These are phyloP conservation scores for Saccharomycopsis javanensis DNA, from an alignment of 805 yeast species.

Conservation along the genomic window DNA sequence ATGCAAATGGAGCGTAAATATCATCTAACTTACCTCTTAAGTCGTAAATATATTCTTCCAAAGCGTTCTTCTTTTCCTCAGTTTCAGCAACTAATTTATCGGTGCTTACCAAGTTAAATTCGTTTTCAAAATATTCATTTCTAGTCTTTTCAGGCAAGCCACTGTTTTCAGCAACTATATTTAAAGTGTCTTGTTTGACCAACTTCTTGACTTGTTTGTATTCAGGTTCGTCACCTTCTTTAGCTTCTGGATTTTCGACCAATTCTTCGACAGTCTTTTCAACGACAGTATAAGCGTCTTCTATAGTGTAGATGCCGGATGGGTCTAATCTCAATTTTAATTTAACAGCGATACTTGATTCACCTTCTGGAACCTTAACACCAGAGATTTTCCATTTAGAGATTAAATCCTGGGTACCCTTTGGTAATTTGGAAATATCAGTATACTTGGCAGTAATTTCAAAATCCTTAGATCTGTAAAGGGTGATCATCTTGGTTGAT, in stretches of 20 bases:
- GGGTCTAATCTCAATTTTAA: slow-evolving; percentile 95
- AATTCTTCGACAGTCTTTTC: slow-evolving; percentile 86
- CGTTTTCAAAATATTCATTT: slow-evolving; percentile 65
- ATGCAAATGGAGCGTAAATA: slow-evolving; percentile 77
- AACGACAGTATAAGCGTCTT: slow-evolving; percentile 89
- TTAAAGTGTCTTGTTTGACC: slow-evolving; percentile 80
- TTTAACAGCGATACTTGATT: slow-evolving; percentile 71
- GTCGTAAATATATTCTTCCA: slow-evolving; percentile 97
- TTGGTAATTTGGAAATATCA: slow-evolving; percentile 60
- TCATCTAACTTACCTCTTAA: slow-evolving; percentile 96
- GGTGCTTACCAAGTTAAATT: slow-evolving; percentile 72
- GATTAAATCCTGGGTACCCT: slow-evolving; percentile 51
- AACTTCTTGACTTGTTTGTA: slow-evolving; percentile 85
- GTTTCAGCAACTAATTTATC: slow-evolving; percentile 98
- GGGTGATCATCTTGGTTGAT: slow-evolving; percentile 87
- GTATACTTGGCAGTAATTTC: slow-evolving; percentile 81
- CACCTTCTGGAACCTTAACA: slow-evolving; percentile 70
- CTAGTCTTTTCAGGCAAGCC: slow-evolving; percentile 49
- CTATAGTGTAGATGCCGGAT: slow-evolving; percentile 88
- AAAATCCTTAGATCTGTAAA: slow-evolving; percentile 87
- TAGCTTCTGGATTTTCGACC: slow-evolving; percentile 37
- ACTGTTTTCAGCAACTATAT: slow-evolving; percentile 49
- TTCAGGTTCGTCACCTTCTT: slow-evolving; percentile 69
- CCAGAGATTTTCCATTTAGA: slow-evolving; percentile 86
- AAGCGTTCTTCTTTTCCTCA: slow-evolving; percentile 95